Evolutionary conservation across 768 basidiomycete genomes (phyloP).

Genomic region (Hypholoma fasciculare): DNA sequence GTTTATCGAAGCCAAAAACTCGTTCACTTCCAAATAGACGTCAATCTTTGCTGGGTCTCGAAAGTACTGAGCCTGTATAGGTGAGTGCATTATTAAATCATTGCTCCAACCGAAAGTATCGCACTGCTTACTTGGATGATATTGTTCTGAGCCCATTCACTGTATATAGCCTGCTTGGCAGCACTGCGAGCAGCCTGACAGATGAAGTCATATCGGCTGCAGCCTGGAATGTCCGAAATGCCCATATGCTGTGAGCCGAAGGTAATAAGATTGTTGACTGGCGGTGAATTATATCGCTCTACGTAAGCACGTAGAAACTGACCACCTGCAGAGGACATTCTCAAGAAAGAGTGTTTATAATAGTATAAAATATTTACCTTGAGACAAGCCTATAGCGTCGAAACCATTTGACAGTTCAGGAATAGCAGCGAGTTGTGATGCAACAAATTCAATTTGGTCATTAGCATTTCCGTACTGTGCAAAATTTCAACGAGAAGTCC

Average conservation of each 20-base stretch:
- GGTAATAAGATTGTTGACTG: constrained; percentile 78
- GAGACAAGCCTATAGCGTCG: constrained; percentile 87
- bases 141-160: constrained; percentile 74
- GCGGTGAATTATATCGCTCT: constrained; percentile 72
- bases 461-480: constrained; percentile 77
- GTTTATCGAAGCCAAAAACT: constrained; percentile 76
- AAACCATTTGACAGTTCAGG: constrained; percentile 71
- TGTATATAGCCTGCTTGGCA: constrained; percentile 65
- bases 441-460: constrained; percentile 64
- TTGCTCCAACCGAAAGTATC: neutral
- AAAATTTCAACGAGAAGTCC: neutral
- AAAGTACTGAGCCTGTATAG: constrained; percentile 77
- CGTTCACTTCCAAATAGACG: constrained; percentile 57
- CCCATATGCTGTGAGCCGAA: constrained; percentile 92
- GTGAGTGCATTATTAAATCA: neutral
- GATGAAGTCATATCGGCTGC: constrained; percentile 62
- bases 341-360: neutral
- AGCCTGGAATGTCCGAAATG: constrained; percentile 71
- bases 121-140: constrained; percentile 59
- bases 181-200: constrained; percentile 69
- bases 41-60: constrained; percentile 67
- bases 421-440: constrained; percentile 62
- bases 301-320: constrained; percentile 88
- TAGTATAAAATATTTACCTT: constrained; percentile 47
- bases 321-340: constrained; percentile 46